Base-by-base conservation (phyloP, 148 eudicot species). In the Amaranthus hypochondriacus region DNA sequence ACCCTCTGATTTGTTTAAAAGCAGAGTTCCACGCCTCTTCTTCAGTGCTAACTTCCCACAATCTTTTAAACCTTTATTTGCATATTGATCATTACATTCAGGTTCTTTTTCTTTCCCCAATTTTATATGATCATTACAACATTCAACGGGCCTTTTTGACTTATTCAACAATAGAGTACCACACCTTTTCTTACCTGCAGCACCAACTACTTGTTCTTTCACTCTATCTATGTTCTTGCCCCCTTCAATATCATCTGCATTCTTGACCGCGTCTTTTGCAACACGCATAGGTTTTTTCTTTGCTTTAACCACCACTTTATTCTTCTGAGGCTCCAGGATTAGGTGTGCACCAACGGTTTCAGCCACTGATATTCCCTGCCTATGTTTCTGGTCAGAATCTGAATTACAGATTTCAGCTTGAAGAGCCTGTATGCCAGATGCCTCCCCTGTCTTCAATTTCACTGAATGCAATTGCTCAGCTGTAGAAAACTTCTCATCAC, bases 241-340 rank as follows among this genome's bases (percentile, higher is more conserved):
- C 13, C 9, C 47, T 57, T 69, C 78, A 77, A 66, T 68, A 52
- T 46, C 71, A 71, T 71, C 66, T 58, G 73, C 57, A 57, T 71
- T 51, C 48, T 66, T 51, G 56, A 12, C 42, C 5, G 49, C 58
- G 57, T 79, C 75, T n/a, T 66, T 62, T 59, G 47, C 56, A 59
- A 18, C 61, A 46, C 63, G 74, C 69, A 48, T 66, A 56, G 53
- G 49, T 66, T 81, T 76, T 66, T 76, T 76, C 84, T 60, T 83
- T 9, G 75, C 75, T 76, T 77, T 87, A 68, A 80, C 66, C 52
- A 79, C 60, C 76, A 73, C 76, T 42, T 69, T 71, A 56, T 85
- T 89, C 75, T 81, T 91, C 61, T 57, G 51, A 15, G 76, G 65
- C 43, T 62, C 69, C 67, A 69, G 13, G 47, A 77, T 85, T 73